Evolutionary conservation across 129 eudicot genomes (phyloP).

Genomic region (Pseudognaphalium luteoalbum): DNA sequence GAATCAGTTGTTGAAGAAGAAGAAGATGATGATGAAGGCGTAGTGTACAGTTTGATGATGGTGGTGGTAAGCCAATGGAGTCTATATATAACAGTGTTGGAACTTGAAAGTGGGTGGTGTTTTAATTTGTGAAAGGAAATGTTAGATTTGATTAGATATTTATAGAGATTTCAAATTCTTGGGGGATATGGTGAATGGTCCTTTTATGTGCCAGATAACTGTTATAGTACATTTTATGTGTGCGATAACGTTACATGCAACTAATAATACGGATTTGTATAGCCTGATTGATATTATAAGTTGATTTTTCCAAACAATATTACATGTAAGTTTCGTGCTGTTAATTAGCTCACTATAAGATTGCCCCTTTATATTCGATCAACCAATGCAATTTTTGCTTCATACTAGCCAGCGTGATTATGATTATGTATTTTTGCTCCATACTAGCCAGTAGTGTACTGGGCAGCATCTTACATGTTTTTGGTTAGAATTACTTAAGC

Average conservation of each 20-base stretch:
- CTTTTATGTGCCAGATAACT: too few species aligned
- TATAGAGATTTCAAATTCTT: slow-evolving; percentile 19
- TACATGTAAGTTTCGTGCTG: too few species aligned
- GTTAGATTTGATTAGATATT: slow-evolving; percentile 32
- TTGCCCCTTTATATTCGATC: too few species aligned
- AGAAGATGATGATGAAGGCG: slow-evolving; percentile 51
- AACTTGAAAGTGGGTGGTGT: not conserved
- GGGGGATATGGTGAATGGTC: not conserved
- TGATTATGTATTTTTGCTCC: too few species aligned
- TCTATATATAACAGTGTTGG: not conserved
- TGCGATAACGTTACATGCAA: not conserved
- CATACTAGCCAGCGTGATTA: not conserved
- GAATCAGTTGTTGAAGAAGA: slow-evolving; percentile 41
- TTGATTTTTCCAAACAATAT: too few species aligned
- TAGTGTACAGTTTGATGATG: slow-evolving; percentile 1
- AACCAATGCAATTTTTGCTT: not conserved
- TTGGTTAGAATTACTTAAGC: not conserved
- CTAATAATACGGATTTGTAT: not conserved
- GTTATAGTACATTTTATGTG: too few species aligned
- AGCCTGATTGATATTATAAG: too few species aligned
- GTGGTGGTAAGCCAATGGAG: not conserved
- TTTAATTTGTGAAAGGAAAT: not conserved
- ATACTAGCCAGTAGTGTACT: too few species aligned
- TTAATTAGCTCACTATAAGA: too few species aligned
- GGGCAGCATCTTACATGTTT: too few species aligned